These are phyloP conservation scores for Salvia rosmarinus DNA, from an alignment of 257 asterid species.

Conservation along the genomic window DNA sequence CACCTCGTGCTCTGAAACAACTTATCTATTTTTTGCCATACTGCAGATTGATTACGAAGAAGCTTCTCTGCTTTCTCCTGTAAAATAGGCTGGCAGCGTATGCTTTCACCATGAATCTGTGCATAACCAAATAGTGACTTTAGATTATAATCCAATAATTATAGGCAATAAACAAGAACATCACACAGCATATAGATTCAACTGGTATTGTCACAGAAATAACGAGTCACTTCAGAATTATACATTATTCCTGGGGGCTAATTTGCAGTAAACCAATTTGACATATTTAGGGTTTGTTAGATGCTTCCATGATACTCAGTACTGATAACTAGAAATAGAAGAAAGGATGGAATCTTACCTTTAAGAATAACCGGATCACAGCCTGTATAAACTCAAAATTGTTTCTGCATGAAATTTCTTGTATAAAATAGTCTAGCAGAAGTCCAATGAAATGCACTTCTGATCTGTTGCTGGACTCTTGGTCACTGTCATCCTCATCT, in stretches of 20 bases:
- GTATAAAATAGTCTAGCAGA: constrained; percentile 73
- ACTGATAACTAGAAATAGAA: constrained; percentile 7
- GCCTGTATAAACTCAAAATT: constrained; percentile 87
- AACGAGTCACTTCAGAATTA: not conserved
- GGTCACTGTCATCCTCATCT: constrained; percentile 68
- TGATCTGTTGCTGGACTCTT: constrained; percentile 54
- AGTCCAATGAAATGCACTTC: constrained; percentile 66
- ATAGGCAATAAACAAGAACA: constrained; percentile 22
- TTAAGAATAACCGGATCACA: constrained; percentile 70
- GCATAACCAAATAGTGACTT: constrained; percentile 19
- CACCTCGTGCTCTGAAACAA: constrained; percentile 79
- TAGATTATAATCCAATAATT: not conserved
- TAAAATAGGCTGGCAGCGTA: constrained; percentile 60
- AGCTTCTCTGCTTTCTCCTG: constrained; percentile 67
- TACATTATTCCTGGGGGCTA: not conserved
- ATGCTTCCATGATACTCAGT: not conserved
- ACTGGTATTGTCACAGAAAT: not conserved
- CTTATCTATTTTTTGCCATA: constrained; percentile 75
- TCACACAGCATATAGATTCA: not conserved
- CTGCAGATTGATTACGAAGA: constrained; percentile 64
- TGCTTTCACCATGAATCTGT: constrained; percentile 87
- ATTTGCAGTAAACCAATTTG: not conserved
- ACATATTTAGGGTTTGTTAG: not conserved
- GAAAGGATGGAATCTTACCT: constrained; percentile 49
- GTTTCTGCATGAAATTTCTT: constrained; percentile 66